Evolutionary conservation across 805 yeast genomes (phyloP).

Genomic region (Komagataella phaffii): DNA sequence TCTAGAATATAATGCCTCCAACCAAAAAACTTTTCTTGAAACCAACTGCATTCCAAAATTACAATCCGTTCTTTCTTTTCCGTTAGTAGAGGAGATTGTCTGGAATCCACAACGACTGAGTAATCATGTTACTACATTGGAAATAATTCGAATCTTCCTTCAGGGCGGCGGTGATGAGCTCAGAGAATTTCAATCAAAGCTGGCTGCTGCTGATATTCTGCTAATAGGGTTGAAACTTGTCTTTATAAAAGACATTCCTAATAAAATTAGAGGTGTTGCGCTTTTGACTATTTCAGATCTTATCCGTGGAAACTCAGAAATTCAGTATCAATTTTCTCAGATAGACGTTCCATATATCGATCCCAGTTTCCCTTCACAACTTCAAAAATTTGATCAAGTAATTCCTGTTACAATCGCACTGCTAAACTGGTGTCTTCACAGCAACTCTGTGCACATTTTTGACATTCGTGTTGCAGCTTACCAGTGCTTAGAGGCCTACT

Average conservation of each 20-base stretch:
- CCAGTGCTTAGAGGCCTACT: slow-evolving; percentile 51
- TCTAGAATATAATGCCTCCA: slow-evolving; percentile 71
- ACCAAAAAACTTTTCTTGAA: slow-evolving; percentile 81
- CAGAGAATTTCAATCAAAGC: slow-evolving; percentile 40
- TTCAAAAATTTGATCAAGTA: slow-evolving; percentile 18
- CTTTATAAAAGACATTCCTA: slow-evolving; percentile 54
- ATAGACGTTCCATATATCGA: slow-evolving; percentile 91
- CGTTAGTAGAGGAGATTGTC: slow-evolving; percentile 36
- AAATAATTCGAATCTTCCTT: slow-evolving; percentile 61
- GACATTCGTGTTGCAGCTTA: slow-evolving; percentile 69
- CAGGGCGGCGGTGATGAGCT: slow-evolving; percentile 61
- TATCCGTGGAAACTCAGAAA: slow-evolving; percentile 47
- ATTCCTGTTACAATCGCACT: slow-evolving; percentile 67
- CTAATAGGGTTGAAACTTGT: slow-evolving; percentile 55
- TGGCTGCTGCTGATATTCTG: slow-evolving; percentile 50
- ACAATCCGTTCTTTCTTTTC: slow-evolving; percentile 49
- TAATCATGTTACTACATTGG: slow-evolving; percentile 55
- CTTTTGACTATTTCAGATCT: slow-evolving; percentile 68
- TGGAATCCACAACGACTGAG: slow-evolving; percentile 72
- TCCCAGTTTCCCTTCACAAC: slow-evolving; percentile 27
- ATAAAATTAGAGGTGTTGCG: slow-evolving; percentile 52
- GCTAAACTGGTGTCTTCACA: slow-evolving; percentile 68
- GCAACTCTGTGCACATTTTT: slow-evolving; percentile 75
- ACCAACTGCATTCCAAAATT: slow-evolving; percentile 64
- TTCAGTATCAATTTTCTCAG: slow-evolving; percentile 61